phyloP scores from a whole-genome alignment of 305 asterid species.

The Fraxinus baroniana region DNA sequence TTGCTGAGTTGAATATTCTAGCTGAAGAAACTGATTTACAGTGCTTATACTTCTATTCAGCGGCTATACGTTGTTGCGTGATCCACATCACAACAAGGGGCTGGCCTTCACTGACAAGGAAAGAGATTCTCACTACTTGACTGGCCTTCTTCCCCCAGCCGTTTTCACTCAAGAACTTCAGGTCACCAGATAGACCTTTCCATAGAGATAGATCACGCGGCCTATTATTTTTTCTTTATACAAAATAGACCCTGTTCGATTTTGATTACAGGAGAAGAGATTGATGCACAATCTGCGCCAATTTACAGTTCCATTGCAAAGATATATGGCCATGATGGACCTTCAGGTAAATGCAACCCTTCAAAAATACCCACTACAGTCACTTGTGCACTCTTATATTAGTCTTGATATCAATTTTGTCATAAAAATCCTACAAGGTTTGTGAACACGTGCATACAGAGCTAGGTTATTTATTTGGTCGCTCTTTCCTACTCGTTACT shows the following conservation, averaged over 20 bases:
- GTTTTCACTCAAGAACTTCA: conserved; percentile 74
- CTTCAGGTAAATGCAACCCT: conserved; percentile 62
- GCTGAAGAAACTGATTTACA: neutral
- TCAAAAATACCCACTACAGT: neutral
- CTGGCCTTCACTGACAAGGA: conserved; percentile 75
- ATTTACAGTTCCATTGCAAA: conserved; percentile 74
- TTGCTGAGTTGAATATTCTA: neutral
- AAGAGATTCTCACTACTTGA: conserved; percentile 88
- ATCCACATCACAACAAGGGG: conserved; percentile 90
- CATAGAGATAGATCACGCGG: neutral
- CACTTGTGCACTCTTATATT: neutral
- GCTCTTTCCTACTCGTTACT: neutral
- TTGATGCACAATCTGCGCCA: conserved; percentile 71
- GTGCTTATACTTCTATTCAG: conserved; percentile 35
- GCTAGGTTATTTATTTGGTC: neutral
- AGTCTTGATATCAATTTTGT: neutral
- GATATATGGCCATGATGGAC: conserved; percentile 94
- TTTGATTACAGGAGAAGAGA: conserved; percentile 56
- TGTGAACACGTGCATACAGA: neutral
- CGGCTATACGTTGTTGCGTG: conserved; percentile 76
- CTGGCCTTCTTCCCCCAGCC: conserved; percentile 81
- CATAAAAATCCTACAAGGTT: neutral
- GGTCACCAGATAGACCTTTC: conserved; percentile 35
- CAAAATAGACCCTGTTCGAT: conserved; percentile 7
- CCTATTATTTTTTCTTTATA: neutral